Evolutionary conservation across 2,329 filamentous ascomycete species (phyloP), one percentile per base, ranked within the genome.

Genomic region (Arthrobotrys musiformis): DNA sequence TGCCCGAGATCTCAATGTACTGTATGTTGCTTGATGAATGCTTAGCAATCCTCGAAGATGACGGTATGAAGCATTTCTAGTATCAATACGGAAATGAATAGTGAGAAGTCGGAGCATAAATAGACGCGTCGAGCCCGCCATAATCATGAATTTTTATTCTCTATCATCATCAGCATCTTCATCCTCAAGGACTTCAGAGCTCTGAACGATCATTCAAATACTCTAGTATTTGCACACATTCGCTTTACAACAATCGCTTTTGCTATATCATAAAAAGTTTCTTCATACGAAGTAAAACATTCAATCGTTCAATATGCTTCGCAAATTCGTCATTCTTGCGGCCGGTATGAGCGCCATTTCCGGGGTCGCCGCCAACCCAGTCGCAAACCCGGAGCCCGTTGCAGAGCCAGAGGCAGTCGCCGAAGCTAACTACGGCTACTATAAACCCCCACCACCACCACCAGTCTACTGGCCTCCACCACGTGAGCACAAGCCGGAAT

Each of bases 311-410:
- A 70, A 28, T 15, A 77, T 77, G 66, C 30, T 77, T 67, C 73
- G 66, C 62, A 77, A 70, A 30, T 33, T 77, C 17, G 60, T 40
- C 5, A 24, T 77, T 40, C 61, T 77, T 33, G 60, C 66, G 11
- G 61, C 66, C 22, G 66, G 66, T 22, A 30, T 70, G 19, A 60
- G 37, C 44, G 60, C 69, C 19, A 40, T 77, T 11, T 77, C 73
- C 13, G 73, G 73, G 9, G 73, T 70, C 60, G 28, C 60, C 4
- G 60, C 60, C 42, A 40, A 52, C 40, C 72, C 72, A 2, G 58
- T 35, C 61, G 52, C 60, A 11, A 67, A 60, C 24, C 48, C 64
- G 8, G 58, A 54, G n/a, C 58, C 64, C 2, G 44, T 54, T 40
- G 40, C 62, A 44, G 66, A 76, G 33, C 50, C 72, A 8, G 64